Evolutionary conservation across 345 rosid species (phyloP), one percentile per base, ranked within the genome.

Genomic region (Populus ilicifolia): DNA sequence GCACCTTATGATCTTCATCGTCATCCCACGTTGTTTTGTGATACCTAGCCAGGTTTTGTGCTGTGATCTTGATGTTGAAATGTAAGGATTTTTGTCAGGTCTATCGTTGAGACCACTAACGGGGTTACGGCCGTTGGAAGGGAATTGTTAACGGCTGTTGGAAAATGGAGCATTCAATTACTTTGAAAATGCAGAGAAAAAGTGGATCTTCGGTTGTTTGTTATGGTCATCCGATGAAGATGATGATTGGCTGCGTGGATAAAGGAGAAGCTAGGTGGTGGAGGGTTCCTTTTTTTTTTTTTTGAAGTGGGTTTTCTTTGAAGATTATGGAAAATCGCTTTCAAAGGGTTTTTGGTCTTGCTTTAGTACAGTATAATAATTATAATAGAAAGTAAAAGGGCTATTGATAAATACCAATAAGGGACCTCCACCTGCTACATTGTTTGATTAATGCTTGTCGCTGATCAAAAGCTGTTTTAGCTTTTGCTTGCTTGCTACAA

Each of bases 1-100:
- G 86, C 89, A 5, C 96, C 97, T 27, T 94, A 94, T 50, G 94
- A 94, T 81, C 84, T 90, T 44, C 82, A 80, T 27, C 90, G 84
- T 21, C 93, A 81, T 50, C 70, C 89, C 3, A 80, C 91, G 38
- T 79, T 88, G 85, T 84, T 92, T 72, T 85, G 87, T 27, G 91
- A 94, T 65, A 81, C 86, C 83, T 92, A 88, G 87, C 83, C 90
- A 88, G 6, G 16, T 25, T 14, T 18, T 13, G 29, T 10, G 72
- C 18, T 35, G 27, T 13, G 36, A 39, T 14, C 67, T 5, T 0
- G 23, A 18, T 59, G 64, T n/a, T n/a, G 25, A 59, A 23, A 59
- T 14, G 52, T 46, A 16, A 27, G 29, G 25, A 1, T 59, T 59
- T 3, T 59, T 59, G 29, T 59, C 16, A 3, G 27, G 16, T 23